These are phyloP conservation scores for Spizellomyces punctatus DNA, from an alignment of 192 early-diverging fungal species.

Conservation along the genomic window DNA sequence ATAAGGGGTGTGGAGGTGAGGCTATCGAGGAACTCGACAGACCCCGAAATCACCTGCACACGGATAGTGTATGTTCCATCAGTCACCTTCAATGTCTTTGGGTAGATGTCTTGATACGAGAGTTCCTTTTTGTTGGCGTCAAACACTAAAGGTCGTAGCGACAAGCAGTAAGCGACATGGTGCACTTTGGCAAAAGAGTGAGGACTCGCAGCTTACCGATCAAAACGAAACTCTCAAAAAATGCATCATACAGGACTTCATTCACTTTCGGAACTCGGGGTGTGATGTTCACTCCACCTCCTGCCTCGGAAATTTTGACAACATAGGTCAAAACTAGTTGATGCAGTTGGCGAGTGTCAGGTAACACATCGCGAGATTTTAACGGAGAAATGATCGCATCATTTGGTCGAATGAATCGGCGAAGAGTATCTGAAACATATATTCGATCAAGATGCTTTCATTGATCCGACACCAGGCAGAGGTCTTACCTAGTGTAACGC, in stretches of 20 bases:
- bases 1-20: slow-evolving; percentile 63
- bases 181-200: neutral
- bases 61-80: slow-evolving; percentile 85
- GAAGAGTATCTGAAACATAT: slow-evolving; percentile 54
- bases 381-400: slow-evolving; percentile 67
- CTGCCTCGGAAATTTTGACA: slow-evolving; percentile 54
- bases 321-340: slow-evolving; percentile 78
- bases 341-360: slow-evolving; percentile 67
- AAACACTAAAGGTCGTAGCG: slow-evolving; percentile 51
- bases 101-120: slow-evolving; percentile 69
- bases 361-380: slow-evolving; percentile 75
- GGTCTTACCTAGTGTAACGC: slow-evolving; percentile 42
- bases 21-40: slow-evolving; percentile 71
- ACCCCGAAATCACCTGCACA: slow-evolving; percentile 74
- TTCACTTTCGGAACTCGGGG: slow-evolving; percentile 63
- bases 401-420: slow-evolving; percentile 68
- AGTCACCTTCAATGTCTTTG: slow-evolving; percentile 65
- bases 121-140: slow-evolving; percentile 80
- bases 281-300: slow-evolving; percentile 48
- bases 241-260: slow-evolving; percentile 74
- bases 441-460: slow-evolving; percentile 4
- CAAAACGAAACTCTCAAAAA: slow-evolving; percentile 67
- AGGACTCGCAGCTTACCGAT: slow-evolving; percentile 28
- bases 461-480: neutral
- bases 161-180: neutral